A percentile compares a stretch with the other conserved stretches of the same genome.
Evolutionary conservation across 2,329 filamentous ascomycete genomes (phyloP).

Genomic region (Pseudomassariella vexata): DNA sequence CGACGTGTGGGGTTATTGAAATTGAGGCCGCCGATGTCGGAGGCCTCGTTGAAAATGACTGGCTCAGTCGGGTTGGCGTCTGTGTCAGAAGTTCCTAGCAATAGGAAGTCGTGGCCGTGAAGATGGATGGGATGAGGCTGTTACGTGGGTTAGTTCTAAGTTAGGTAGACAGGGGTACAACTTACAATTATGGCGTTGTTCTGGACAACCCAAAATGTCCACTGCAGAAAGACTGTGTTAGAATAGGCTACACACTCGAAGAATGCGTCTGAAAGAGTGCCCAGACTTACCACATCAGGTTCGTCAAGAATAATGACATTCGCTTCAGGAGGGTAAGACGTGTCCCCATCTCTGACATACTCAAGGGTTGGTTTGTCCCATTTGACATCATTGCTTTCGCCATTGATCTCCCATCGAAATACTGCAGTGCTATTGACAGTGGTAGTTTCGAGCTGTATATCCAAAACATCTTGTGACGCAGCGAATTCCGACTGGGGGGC

Average conservation of each 20-base stretch:
- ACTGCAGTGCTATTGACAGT: slow-evolving; percentile 11
- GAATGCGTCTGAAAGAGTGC: no score
- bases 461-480: slow-evolving; percentile 15
- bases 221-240: slow-evolving; percentile 8
- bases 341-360: slow-evolving; percentile 24
- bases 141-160: no score
- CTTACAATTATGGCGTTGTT: slow-evolving; percentile 19
- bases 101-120: slow-evolving; percentile 13
- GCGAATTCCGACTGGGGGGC: slow-evolving; percentile 20
- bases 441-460: slow-evolving; percentile 16
- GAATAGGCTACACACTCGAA: neutral
- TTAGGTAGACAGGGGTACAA: no score
- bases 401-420: slow-evolving; percentile 27
- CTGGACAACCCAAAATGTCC: slow-evolving; percentile 25
- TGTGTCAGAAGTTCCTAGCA: slow-evolving; percentile 19
- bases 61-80: slow-evolving; percentile 7
- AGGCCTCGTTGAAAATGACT: slow-evolving; percentile 12
- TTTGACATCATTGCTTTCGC: slow-evolving; percentile 27
- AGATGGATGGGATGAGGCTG: slow-evolving; percentile 11
- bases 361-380: slow-evolving; percentile 35
- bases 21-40: slow-evolving; percentile 24
- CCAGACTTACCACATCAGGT: slow-evolving; percentile 9
- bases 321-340: slow-evolving; percentile 16
- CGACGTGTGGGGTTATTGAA: slow-evolving; percentile 37
- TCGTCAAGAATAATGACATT: slow-evolving; percentile 22